These are phyloP conservation scores for Craspedostauros australis DNA, from an alignment of 108 stramenopile species.

Conservation along the genomic window DNA sequence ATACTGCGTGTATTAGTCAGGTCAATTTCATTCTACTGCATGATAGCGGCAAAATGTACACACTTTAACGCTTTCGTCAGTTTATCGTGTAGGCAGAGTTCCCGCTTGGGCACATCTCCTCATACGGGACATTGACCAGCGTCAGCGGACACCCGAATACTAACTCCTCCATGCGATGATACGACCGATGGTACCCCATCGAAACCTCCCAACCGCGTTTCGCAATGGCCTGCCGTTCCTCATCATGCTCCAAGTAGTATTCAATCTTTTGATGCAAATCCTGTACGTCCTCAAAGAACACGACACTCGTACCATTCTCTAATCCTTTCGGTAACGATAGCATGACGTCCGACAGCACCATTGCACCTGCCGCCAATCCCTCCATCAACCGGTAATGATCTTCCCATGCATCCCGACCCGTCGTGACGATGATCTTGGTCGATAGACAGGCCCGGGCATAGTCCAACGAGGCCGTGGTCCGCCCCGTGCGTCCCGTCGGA, in stretches of 20 bases:
- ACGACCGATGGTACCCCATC: constrained; percentile 25
- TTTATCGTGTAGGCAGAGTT: too few relatives aligned
- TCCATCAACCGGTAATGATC: constrained; percentile 38
- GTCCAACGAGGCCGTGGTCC: not conserved
- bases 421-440: too few relatives aligned
- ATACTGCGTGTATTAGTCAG: too few relatives aligned
- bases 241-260: constrained; percentile 27
- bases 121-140: too few relatives aligned
- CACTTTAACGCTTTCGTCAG: too few relatives aligned
- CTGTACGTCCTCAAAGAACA: constrained; percentile 16
- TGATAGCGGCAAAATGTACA: too few relatives aligned
- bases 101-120: too few relatives aligned
- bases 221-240: constrained; percentile 26
- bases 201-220: constrained; percentile 17
- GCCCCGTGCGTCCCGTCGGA: too few relatives aligned
- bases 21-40: too few relatives aligned
- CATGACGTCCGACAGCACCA: constrained; percentile 33
- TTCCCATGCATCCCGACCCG: constrained; percentile 46
- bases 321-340: constrained; percentile 13
- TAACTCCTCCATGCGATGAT: constrained; percentile 22
- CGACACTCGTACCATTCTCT: constrained; percentile 17
- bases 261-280: constrained; percentile 8
- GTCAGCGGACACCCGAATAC: too few relatives aligned
- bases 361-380: constrained; percentile 27
- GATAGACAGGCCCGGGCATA: constrained; percentile 20